These are phyloP conservation scores for Diaporthe citrichinensis DNA, from an alignment of 2,329 filamentous ascomycete species.

Conservation along the genomic window DNA sequence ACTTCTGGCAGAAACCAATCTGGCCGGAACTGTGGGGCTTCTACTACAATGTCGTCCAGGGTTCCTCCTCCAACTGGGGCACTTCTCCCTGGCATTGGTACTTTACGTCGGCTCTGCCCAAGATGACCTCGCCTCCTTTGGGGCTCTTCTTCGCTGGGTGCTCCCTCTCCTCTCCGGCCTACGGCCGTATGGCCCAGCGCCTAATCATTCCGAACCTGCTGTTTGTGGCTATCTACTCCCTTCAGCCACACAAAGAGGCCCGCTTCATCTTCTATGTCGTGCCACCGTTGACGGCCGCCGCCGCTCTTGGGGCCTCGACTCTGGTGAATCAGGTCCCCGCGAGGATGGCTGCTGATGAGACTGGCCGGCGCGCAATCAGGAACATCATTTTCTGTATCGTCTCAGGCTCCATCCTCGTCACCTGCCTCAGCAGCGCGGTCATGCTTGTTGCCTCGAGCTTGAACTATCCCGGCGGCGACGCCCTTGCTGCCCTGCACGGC, in stretches of 20 bases:
- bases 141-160: slow-evolving; percentile 69
- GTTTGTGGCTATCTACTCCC: slow-evolving; percentile 85
- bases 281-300: slow-evolving; percentile 83
- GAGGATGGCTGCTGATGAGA: slow-evolving; percentile 27
- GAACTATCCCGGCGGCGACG: slow-evolving; percentile 94
- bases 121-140: slow-evolving; percentile 86
- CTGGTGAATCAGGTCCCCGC: slow-evolving; percentile 64
- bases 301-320: slow-evolving; percentile 80
- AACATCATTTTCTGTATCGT: slow-evolving; percentile 64
- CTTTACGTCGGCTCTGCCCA: slow-evolving; percentile 84
- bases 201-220: slow-evolving; percentile 76
- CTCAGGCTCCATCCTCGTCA: slow-evolving; percentile 69
- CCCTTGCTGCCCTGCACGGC: slow-evolving; percentile 70
- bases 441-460: slow-evolving; percentile 86
- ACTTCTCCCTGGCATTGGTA: slow-evolving; percentile 90
- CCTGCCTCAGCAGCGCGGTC: slow-evolving; percentile 72
- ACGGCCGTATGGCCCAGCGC: slow-evolving; percentile 57
- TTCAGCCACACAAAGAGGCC: slow-evolving; percentile 95
- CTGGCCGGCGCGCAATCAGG: slow-evolving; percentile 60
- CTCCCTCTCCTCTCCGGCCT: slow-evolving; percentile 64
- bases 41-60: slow-evolving; percentile 89
- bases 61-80: slow-evolving; percentile 89
- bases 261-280: slow-evolving; percentile 94
- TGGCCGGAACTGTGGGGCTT: slow-evolving; percentile 96
- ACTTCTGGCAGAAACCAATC: slow-evolving; percentile 89